Evolutionary conservation across 2,329 filamentous ascomycete genomes (phyloP), one percentile per base, ranked within the genome.

Genomic region (Sporothrix variecibatus): DNA sequence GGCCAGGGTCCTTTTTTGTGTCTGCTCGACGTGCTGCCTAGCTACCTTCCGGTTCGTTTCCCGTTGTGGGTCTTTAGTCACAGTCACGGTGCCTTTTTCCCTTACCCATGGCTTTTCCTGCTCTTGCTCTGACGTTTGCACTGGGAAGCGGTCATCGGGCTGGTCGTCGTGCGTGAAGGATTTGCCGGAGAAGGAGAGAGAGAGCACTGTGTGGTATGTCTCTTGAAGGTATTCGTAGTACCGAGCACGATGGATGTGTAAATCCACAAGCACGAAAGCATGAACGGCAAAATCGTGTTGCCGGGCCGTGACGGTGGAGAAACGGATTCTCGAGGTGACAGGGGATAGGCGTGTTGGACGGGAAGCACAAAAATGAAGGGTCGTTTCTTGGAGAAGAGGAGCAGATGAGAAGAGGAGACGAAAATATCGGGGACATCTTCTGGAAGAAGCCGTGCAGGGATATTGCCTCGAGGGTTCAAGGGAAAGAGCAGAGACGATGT

Each of bases 401-500:
- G 26, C 12, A 20, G 56, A 26, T 34, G 34, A 40, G 20, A 40
- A 23, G 31, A 40, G 60, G 20, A 26, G n/a, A 46, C 62, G 23
- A 46, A 38, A 28, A 43, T 34, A 43, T 40, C 9, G 38, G 38
- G 34, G 34, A 31, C 11, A 3, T 67, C 23, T 46, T 67, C 38
- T 46, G 38, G 62, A 67, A 65, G 58, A 64, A 38, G 62, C 38
- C 38, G 38, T 67, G 38, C 62, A 67, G 62, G 62, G 38, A 46
- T 67, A 23, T 23, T 8, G 62, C n/a, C 34, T 23, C 38, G 23
- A 28, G n/a, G 23, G 23, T 23, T 23, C 58, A 62, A 56, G 51
- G 26, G 51, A 56, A 53, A 23, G 51, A 56, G 51, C n/a, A 23
- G n/a, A n/a, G 51, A 20, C 4, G 43, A 56, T 20, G 53, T 28